A percentile compares a stretch with the other conserved stretches of the same genome.
These are phyloP conservation scores for Yarrowia hollandica DNA, from an alignment of 805 yeast genomes.

Conservation along the genomic window DNA sequence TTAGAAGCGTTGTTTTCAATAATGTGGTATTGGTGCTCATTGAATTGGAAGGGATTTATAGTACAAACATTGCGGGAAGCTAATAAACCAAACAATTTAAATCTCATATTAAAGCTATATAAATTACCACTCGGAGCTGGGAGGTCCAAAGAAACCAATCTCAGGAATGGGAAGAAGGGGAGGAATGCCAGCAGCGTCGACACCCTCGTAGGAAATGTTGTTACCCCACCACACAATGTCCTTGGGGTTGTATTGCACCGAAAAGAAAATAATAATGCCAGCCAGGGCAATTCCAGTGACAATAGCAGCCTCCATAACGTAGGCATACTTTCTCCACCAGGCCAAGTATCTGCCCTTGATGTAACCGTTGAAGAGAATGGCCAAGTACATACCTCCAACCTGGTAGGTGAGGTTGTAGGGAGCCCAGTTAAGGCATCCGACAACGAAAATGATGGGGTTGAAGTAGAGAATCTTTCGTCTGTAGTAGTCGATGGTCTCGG, in stretches of 20 bases:
- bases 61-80: too few species aligned
- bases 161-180: background rate
- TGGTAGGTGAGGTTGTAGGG: slow-evolving; percentile 25
- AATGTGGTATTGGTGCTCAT: too few species aligned
- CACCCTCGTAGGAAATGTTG: background rate
- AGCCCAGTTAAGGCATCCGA: slow-evolving; percentile 20
- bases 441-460: slow-evolving; percentile 25
- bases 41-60: too few species aligned
- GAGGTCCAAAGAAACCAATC: slow-evolving; percentile 9
- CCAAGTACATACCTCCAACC: slow-evolving; percentile 21
- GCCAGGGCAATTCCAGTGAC: slow-evolving; percentile 23
- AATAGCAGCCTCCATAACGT: slow-evolving; percentile 26
- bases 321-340: slow-evolving; percentile 23
- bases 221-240: slow-evolving; percentile 24
- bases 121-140: slow-evolving; percentile 22
- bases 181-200: slow-evolving; percentile 1
- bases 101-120: too few species aligned
- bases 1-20: too few species aligned
- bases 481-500: background rate
- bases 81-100: too few species aligned
- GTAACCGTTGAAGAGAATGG: slow-evolving; percentile 17
- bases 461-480: slow-evolving; percentile 22
- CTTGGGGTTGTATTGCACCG: slow-evolving; percentile 22
- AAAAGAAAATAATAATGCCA: slow-evolving; percentile 13
- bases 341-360: slow-evolving; percentile 20